Evolutionary conservation across 208 protist genomes (phyloP).

Genomic region (Trypanosoma mega): DNA sequence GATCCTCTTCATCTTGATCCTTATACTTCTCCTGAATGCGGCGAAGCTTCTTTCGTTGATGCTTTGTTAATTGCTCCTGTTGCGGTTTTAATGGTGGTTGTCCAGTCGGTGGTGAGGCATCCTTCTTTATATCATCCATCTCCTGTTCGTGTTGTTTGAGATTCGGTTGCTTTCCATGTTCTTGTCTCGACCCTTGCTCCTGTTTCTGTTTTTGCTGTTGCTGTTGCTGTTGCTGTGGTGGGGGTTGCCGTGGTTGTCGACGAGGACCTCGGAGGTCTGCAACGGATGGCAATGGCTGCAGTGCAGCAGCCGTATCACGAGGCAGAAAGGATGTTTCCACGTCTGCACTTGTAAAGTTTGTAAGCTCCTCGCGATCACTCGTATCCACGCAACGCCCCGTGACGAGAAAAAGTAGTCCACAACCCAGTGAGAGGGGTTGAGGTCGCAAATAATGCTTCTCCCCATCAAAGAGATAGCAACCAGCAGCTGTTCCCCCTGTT

Average conservation of each 20-base stretch:
- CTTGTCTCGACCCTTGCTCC: neutral
- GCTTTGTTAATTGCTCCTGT: conserved; percentile 52
- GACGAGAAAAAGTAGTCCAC: conserved; percentile 64
- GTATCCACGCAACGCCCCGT: conserved; percentile 26
- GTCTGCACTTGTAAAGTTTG: conserved; percentile 3
- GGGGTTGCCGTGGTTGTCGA: neutral
- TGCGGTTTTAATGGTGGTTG: too few relatives aligned
- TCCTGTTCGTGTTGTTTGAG: too few relatives aligned
- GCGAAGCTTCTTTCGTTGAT: conserved; percentile 72
- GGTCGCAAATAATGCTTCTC: conserved; percentile 87
- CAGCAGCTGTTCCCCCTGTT: conserved; percentile 52
- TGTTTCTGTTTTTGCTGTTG: neutral
- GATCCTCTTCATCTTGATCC: conserved; percentile 81
- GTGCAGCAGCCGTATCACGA: conserved; percentile 20
- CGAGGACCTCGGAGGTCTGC: conserved; percentile 16
- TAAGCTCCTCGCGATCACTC: conserved; percentile 15
- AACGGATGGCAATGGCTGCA: conserved; percentile 24
- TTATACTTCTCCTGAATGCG: conserved; percentile 76
- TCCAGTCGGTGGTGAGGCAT: neutral
- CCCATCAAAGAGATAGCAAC: conserved; percentile 86
- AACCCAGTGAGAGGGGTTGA: conserved; percentile 71
- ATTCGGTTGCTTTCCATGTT: conserved; percentile 4
- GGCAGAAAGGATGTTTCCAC: conserved; percentile 13
- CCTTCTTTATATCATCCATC: conserved; percentile 3
- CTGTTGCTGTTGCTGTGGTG: conserved; percentile 7